Base-by-base conservation (phyloP, 345 rosid species). In the Bruguiera parviflora region DNA sequence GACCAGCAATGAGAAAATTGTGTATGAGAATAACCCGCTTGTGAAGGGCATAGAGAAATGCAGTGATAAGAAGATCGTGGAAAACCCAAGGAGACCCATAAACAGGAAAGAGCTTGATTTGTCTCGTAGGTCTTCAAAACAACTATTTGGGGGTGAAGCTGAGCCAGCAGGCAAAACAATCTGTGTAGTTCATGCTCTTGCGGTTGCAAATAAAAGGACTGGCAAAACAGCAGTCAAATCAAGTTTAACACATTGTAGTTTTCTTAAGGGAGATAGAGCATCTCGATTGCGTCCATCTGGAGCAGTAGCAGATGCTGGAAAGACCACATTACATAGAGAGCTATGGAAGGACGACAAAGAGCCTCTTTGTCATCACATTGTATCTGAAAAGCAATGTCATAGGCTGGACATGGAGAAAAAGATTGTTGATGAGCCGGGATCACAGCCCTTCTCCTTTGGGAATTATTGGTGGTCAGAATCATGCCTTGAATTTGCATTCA, bases 391-490 rank as follows among this genome's bases (percentile, higher is more conserved):
- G 47, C 71, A 33, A 47, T 28, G 32, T 13, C 31, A n/a, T 29
- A 20, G 43, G 11, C 64, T 63, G 32, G 73, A 58, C 31, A 57
- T 59, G 35, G 63, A 57, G 35, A 67, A 63, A 60, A 57, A 25
- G 13, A 47, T 53, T 33, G 55, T 15, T 22, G 68, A 78, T 64
- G 76, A 68, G 60, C 58, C 70, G 51, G 75, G 61, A 31, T 53
- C 58, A 43, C 55, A 18, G 22, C 53, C 55, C 35, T 55, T 73
- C 68, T 46, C 84, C 25, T 71, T 53, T 32, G 72, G 59, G 28
- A 80, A 71, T 51, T 75, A 61, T 69, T 85, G 88, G 87, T 73
- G 86, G 85, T 73, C 80, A 32, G 80, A 79, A 46, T 85, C 85
- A 3, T 70, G 82, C 68, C 80, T 80, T 13, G 61, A 81, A 65